Base-by-base conservation (phyloP, 2,329 filamentous ascomycete species). In the Trichoderma simmonsii region DNA sequence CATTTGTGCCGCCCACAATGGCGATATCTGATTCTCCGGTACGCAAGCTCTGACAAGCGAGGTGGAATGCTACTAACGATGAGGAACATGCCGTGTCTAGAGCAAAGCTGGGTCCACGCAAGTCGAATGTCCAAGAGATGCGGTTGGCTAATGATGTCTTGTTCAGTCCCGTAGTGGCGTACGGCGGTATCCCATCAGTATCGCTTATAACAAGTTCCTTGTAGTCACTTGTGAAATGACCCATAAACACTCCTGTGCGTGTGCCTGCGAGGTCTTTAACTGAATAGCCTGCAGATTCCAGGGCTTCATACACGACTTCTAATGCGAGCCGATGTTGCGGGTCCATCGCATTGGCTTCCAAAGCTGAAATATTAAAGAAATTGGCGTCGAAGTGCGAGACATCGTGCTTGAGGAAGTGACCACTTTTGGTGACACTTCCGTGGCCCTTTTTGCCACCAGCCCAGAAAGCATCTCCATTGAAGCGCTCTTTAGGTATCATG, bases 1-100 rank as follows among this genome's bases (percentile, higher is more conserved):
- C 21, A 34, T 69, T 69, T 14, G 60, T 56, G 4, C 28, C 65
- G 7, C 39, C 65, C 12, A 28, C 65, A 12, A 69, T 26, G 21
- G 30, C 56, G n/a, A 59, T 30, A 18, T 69, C 54, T 39, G 65
- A 36, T 28, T 69, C 30, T 9, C 65, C 65, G 18, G 30, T 14
- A 18, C 65, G 51, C 28, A 87, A 75, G 72, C 81, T 83, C 77
- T 87, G 85, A 75, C 82, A 84, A 3, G 85, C 86, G 43, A 48
- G 43, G 4, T 48, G 43, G 9, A 48, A 48, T 48, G 43, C 43
- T 21, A 48, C 43, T 5, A 48, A 48, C 43, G 43, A 48, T 8
- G 43, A 48, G 18, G 43, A 48, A 21, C 43, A 48, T 6, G 43
- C 43, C 43, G 43, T 48, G 43, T 48, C 43, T 5, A 48, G 43